These are phyloP conservation scores for Trichoderma virens DNA, from an alignment of 495 filamentous ascomycete species.

Conservation along the genomic window DNA sequence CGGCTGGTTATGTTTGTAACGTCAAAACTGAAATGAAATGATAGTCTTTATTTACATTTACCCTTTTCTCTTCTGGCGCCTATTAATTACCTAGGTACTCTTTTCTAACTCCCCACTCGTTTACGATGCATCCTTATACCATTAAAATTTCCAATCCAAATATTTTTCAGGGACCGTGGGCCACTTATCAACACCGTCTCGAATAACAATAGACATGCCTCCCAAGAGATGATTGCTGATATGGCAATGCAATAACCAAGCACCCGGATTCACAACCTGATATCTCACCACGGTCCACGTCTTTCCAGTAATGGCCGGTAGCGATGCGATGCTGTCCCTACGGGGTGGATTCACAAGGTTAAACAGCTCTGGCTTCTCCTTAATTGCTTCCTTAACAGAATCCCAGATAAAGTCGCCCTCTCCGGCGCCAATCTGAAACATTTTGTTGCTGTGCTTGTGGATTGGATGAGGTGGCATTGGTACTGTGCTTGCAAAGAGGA, in stretches of 20 bases:
- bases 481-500: constrained; percentile 32
- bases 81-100: too few species aligned
- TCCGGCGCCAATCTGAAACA: constrained; percentile 47
- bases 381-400: constrained; percentile 44
- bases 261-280: constrained; percentile 50
- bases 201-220: constrained; percentile 48
- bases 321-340: constrained; percentile 43
- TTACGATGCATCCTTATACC: too few species aligned
- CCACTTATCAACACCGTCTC: constrained; percentile 53
- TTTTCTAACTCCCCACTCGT: too few species aligned
- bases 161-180: constrained; percentile 32
- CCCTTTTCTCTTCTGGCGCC: too few species aligned
- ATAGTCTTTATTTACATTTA: too few species aligned
- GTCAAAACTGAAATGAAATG: too few species aligned
- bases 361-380: constrained; percentile 39
- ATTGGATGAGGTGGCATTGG: constrained; percentile 47
- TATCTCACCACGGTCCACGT: constrained; percentile 50
- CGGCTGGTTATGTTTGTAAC: too few species aligned
- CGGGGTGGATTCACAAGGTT: constrained; percentile 47
- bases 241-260: constrained; percentile 55
- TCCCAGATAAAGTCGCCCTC: constrained; percentile 41
- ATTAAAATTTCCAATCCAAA: constrained; percentile 10
- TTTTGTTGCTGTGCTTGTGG: constrained; percentile 58
- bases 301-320: constrained; percentile 21
- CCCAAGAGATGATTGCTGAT: constrained; percentile 49